Evolutionary conservation across 2,329 filamentous ascomycete species (phyloP).

Genomic region (Fusarium sp.): DNA sequence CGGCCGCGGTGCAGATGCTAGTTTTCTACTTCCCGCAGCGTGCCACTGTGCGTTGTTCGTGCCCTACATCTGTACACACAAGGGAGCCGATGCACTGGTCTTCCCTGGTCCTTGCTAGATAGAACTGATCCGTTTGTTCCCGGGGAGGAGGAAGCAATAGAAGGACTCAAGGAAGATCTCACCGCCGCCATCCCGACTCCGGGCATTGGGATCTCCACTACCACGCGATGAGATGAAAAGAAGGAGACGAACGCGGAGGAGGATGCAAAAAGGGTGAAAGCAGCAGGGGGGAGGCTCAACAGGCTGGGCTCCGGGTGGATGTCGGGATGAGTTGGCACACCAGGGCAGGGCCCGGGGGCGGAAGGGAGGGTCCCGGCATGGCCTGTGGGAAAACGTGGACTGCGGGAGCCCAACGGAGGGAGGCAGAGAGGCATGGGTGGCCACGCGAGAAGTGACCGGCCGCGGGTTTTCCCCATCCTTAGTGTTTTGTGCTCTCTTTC

Average conservation of each 20-base stretch:
- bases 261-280: constrained; percentile 1
- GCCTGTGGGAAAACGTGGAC: constrained; percentile 24
- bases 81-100: constrained; percentile 5
- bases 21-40: not conserved
- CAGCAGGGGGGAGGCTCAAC: not conserved
- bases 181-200: constrained; percentile 13
- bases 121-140: constrained; percentile 6
- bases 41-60: constrained; percentile 26
- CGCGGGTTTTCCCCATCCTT: not conserved
- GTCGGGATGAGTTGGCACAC: constrained; percentile 30
- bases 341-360: not conserved
- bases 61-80: constrained; percentile 9
- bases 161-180: constrained; percentile 16
- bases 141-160: not conserved
- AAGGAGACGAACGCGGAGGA: constrained; percentile 25
- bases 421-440: constrained; percentile 1
- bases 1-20: not conserved
- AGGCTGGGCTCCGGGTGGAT: not conserved
- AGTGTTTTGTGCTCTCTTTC: not conserved
- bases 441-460: constrained; percentile 8
- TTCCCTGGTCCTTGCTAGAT: not conserved
- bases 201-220: constrained; percentile 6
- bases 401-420: constrained; percentile 14
- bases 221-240: constrained; percentile 30
- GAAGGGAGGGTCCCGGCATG: not conserved